Base-by-base conservation (phyloP, 805 yeast species). In the Sungouiella blattae region DNA sequence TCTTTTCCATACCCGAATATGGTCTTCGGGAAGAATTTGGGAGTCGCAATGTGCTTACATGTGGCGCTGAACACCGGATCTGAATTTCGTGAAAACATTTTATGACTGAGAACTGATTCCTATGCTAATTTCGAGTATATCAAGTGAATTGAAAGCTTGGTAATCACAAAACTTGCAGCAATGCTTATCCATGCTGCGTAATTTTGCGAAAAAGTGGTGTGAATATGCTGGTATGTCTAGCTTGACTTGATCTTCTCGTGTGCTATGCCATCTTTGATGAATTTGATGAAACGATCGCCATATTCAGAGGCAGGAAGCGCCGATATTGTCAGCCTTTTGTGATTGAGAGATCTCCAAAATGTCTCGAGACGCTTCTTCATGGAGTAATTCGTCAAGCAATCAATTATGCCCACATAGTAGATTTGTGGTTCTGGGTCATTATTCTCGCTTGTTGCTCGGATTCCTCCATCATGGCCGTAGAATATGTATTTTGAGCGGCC, bases 381-480 rank as follows among this genome's bases (percentile, higher is more conserved):
- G 0, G 85, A 78, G 50, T 87, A 87, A 44, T 78, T 77, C 0
- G 98, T 93, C 47, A 93, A 67, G 60, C 96, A 91, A 55, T 93
- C 98, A 44, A 93, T 93, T 25, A 93, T 82, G 6, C 98, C 98
- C 49, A 93, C 64, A 52, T 89, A 93, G 61, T 93, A 93, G 6
- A 91, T 75, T 36, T 82, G 75, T 20, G 77, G 69, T 23, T 76
- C 52, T 16, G 87, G 85, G 30, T 76, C 71, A 52, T 83, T 71
- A 21, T 72, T 49, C 35, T 68, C 79, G 51, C 81, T 76, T 1
- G 95, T 79, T 3, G 91, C 81, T 32, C 82, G 67, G 26, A 84
- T 77, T 3, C 97, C 98, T 12, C 96, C 96, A 56, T 84, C 88
- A 50, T 80, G 86, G 9, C 78, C 72, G 60, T 87, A 85, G 47